Evolutionary conservation across 177 flowering plant species (phyloP).

Genomic region (Vitis hybrid): DNA sequence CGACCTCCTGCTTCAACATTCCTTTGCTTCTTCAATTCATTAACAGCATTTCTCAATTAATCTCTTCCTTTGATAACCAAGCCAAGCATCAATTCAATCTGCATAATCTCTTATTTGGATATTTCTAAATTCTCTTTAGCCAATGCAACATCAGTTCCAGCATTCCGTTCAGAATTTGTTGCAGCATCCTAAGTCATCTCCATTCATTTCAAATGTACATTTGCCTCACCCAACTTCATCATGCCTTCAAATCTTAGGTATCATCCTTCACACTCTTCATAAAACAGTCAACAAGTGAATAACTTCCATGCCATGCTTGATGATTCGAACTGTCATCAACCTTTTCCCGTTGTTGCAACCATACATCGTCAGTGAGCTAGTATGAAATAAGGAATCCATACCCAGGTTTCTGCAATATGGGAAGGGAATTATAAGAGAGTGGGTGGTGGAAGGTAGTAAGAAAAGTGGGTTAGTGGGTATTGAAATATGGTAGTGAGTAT

Average conservation of each 20-base stretch:
- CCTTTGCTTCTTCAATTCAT: slow-evolving; percentile 43
- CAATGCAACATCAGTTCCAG: slow-evolving; percentile 66
- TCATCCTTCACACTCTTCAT: no score
- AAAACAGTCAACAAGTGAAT: no score
- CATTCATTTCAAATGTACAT: slow-evolving; percentile 61
- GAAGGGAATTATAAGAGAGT: no score
- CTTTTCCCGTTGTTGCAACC: no score
- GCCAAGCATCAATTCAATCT: slow-evolving; percentile 59
- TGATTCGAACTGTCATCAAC: no score
- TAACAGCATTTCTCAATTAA: slow-evolving; percentile 42
- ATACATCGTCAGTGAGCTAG: no score
- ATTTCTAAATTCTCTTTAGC: slow-evolving; percentile 62
- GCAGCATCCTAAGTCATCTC: slow-evolving; percentile 75
- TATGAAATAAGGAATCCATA: no score
- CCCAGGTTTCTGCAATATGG: no score
- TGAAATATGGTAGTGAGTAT: no score
- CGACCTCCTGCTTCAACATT: slow-evolving; percentile 41
- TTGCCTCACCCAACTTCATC: slow-evolving; percentile 70
- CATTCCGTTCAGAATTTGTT: slow-evolving; percentile 46
- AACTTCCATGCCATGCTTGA: no score
- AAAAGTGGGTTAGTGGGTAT: no score
- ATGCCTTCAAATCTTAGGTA: slow-evolving; percentile 39
- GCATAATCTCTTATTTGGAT: slow-evolving; percentile 47
- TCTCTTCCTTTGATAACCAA: slow-evolving; percentile 72
- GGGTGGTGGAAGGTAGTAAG: no score